Conservation (phyloP, 2,329 filamentous ascomycete species). For the Trichoderma afroharzianum region DNA sequence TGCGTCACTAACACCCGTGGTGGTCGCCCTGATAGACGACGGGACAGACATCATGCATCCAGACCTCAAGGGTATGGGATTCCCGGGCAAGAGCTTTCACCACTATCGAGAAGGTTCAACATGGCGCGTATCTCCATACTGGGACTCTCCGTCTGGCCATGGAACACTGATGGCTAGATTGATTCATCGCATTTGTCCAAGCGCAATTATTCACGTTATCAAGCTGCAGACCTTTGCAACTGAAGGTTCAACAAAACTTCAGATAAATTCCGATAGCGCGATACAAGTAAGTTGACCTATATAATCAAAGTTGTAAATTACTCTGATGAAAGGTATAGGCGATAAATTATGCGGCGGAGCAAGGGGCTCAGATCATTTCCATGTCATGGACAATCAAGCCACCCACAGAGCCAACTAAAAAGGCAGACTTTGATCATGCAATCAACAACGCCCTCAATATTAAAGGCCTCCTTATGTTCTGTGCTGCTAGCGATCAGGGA, state of each 20-base stretch:
- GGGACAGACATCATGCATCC: background rate
- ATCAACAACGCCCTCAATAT: background rate
- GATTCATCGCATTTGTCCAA: background rate
- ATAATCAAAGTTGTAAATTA: background rate
- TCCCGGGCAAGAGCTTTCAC: background rate
- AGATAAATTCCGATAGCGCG: background rate
- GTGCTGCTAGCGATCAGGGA: background rate
- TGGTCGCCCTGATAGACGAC: slow-evolving; percentile 3
- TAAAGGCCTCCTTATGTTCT: slow-evolving; percentile 9
- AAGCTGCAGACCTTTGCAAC: background rate
- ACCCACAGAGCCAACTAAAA: background rate
- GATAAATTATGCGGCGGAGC: background rate
- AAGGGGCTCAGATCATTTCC: background rate
- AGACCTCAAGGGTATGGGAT: background rate
- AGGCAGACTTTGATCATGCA: background rate
- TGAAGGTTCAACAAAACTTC: background rate
- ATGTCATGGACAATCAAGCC: slow-evolving; percentile 3
- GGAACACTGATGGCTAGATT: slow-evolving; percentile 2
- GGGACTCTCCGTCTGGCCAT: background rate
- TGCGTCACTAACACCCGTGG: background rate
- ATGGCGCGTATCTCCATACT: background rate
- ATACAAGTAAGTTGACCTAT: background rate
- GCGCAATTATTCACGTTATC: background rate
- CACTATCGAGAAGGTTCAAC: background rate
- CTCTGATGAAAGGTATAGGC: background rate